A percentile compares a stretch with the other conserved stretches of the same genome.
These are phyloP conservation scores for Trichoderma orchidacearum DNA, from an alignment of 495 filamentous ascomycete genomes.

Conservation along the genomic window DNA sequence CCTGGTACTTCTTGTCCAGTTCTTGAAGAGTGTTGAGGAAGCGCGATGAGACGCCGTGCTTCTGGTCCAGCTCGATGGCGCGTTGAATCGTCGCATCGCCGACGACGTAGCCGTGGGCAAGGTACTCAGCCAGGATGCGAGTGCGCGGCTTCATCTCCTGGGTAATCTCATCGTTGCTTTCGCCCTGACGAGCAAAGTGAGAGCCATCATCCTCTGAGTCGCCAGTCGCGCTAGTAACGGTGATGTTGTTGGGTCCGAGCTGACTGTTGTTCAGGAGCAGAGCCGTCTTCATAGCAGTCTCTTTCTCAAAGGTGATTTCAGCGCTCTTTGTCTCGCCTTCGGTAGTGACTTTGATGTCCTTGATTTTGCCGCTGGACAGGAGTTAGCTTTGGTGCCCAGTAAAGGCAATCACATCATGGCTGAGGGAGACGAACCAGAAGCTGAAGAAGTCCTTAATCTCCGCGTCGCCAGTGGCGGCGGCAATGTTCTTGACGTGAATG, in stretches of 20 bases:
- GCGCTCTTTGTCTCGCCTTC: constrained; percentile 59
- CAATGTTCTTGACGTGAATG: constrained; percentile 66
- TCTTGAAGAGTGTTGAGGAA: constrained; percentile 61
- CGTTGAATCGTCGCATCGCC: constrained; percentile 73
- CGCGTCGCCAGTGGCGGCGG: constrained; percentile 63
- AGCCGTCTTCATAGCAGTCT: constrained; percentile 88
- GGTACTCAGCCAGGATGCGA: constrained; percentile 88
- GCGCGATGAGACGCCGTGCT: constrained; percentile 67
- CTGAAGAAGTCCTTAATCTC: constrained; percentile 95
- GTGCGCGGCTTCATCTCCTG: constrained; percentile 93
- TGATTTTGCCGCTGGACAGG: constrained; percentile 72
- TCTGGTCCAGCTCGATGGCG: constrained; percentile 78
- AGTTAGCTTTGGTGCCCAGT: constrained; percentile 11
- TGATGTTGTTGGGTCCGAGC: constrained; percentile 68
- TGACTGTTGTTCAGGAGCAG: constrained; percentile 93
- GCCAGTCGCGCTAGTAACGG: constrained; percentile 54
- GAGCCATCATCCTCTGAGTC: constrained; percentile 45
- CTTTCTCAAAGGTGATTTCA: constrained; percentile 89
- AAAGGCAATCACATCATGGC: neutral
- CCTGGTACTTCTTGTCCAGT: constrained; percentile 73
- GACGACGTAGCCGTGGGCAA: constrained; percentile 83
- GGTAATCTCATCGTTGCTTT: constrained; percentile 54
- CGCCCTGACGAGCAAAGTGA: constrained; percentile 21
- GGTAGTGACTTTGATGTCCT: constrained; percentile 59
- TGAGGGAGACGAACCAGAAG: constrained; percentile 64